Percentiles rank a stretch among this genome's conserved stretches.
Evolutionary conservation across 768 basidiomycete genomes (phyloP).

Genomic region (Suillus occidentalis): DNA sequence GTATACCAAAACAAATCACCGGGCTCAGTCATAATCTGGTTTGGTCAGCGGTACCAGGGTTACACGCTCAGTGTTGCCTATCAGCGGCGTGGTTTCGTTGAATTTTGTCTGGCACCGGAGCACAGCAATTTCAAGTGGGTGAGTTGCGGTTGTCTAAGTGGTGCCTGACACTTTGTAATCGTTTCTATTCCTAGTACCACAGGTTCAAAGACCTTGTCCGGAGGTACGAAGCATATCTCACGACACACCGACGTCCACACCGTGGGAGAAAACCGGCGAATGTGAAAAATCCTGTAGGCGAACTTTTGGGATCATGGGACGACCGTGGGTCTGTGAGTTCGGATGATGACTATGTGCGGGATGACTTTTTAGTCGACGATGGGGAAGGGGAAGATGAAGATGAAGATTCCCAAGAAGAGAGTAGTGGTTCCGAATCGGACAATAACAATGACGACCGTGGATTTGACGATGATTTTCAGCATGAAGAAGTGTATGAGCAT

Average conservation of each 20-base stretch:
- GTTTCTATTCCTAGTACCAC: neutral
- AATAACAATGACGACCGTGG: neutral
- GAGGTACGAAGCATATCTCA: neutral
- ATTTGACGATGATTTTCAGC: neutral
- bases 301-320: constrained; percentile 3
- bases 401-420: neutral
- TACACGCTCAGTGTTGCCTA: neutral
- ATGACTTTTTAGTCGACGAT: constrained; percentile 6
- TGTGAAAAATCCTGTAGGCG: constrained; percentile 3
- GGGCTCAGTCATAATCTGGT: neutral
- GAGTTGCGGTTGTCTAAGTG: neutral
- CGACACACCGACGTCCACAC: neutral
- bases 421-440: neutral
- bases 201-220: neutral
- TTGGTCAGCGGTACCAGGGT: neutral
- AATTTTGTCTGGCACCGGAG: neutral
- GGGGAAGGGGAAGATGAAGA: neutral
- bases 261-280: neutral
- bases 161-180: neutral
- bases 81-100: neutral
- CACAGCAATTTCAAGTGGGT: neutral
- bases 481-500: neutral
- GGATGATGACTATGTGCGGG: neutral
- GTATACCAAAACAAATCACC: neutral
- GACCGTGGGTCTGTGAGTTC: neutral